Conservation (phyloP, 202 grass and related monocot species). For the Dendrocalamus latiflorus region DNA sequence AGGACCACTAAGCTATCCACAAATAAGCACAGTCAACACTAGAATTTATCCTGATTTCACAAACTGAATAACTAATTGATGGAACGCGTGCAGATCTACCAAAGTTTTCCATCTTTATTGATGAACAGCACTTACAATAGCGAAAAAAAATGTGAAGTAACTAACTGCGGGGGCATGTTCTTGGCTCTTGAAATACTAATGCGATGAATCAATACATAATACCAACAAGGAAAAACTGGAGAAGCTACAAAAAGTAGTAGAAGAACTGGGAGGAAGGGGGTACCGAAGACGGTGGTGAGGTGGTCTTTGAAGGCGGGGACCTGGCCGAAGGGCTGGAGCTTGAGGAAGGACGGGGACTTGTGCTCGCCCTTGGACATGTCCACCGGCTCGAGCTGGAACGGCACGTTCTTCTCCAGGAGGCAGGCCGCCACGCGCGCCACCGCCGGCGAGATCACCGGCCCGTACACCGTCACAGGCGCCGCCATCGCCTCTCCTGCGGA, state of each 20-base stretch:
- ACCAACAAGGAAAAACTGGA: neutral
- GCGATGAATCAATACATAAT: neutral
- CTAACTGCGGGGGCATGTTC: neutral
- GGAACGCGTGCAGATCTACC: neutral
- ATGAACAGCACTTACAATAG: neutral
- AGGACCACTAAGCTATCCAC: neutral
- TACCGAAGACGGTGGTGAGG: constrained; percentile 70
- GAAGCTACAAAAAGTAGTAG: neutral
- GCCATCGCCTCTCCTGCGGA: constrained; percentile 21
- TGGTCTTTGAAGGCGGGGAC: constrained; percentile 82
- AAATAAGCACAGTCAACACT: neutral
- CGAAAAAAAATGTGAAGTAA: neutral
- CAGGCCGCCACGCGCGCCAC: constrained; percentile 66
- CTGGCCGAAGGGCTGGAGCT: constrained; percentile 86
- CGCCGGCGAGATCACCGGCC: constrained; percentile 52
- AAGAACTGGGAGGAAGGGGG: neutral
- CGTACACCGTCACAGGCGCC: constrained; percentile 61
- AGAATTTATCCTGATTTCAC: neutral
- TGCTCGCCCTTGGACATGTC: constrained; percentile 92
- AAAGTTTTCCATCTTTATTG: neutral
- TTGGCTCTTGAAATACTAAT: neutral
- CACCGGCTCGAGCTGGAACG: constrained; percentile 57
- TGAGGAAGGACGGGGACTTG: constrained; percentile 78
- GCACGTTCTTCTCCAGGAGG: constrained; percentile 77
- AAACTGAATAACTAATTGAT: neutral